Evolutionary conservation across 352 stramenopile genomes (phyloP).

Genomic region (Pythium periplocum): DNA sequence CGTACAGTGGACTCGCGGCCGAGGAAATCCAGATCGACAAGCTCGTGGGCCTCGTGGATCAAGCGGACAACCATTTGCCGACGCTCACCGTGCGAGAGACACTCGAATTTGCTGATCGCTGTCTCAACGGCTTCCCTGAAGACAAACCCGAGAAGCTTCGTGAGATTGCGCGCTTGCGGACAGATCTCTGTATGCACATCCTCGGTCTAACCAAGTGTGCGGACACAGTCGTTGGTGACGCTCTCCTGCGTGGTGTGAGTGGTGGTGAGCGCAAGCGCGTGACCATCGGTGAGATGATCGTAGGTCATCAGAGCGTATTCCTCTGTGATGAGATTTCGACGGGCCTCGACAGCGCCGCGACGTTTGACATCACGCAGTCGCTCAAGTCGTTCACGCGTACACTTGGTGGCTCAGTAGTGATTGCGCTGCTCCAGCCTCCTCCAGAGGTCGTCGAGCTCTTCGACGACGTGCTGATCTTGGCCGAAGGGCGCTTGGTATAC

Average conservation of each 20-base stretch:
- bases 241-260: constrained; percentile 73
- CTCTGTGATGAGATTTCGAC: constrained; percentile 89
- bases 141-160: constrained; percentile 61
- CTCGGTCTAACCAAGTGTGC: constrained; percentile 76
- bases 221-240: constrained; percentile 88
- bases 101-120: constrained; percentile 91
- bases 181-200: constrained; percentile 42
- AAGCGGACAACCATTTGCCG: constrained; percentile 81
- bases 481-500: constrained; percentile 85
- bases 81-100: constrained; percentile 92
- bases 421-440: constrained; percentile 32
- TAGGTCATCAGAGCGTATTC: constrained; percentile 49
- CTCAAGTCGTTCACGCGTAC: constrained; percentile 34
- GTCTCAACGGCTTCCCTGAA: constrained; percentile 48
- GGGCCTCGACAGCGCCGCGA: constrained; percentile 87
- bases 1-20: constrained; percentile 33
- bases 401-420: constrained; percentile 25
- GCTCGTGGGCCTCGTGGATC: constrained; percentile 58
- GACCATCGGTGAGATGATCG: constrained; percentile 90
- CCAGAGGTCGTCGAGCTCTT: constrained; percentile 92
- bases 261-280: constrained; percentile 85
- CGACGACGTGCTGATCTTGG: constrained; percentile 88
- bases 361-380: constrained; percentile 81
- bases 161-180: constrained; percentile 37
- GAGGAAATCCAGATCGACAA: constrained; percentile 53